These are phyloP conservation scores for Gloeophyllum trabeum DNA, from an alignment of 768 basidiomycete genomes.

Conservation along the genomic window DNA sequence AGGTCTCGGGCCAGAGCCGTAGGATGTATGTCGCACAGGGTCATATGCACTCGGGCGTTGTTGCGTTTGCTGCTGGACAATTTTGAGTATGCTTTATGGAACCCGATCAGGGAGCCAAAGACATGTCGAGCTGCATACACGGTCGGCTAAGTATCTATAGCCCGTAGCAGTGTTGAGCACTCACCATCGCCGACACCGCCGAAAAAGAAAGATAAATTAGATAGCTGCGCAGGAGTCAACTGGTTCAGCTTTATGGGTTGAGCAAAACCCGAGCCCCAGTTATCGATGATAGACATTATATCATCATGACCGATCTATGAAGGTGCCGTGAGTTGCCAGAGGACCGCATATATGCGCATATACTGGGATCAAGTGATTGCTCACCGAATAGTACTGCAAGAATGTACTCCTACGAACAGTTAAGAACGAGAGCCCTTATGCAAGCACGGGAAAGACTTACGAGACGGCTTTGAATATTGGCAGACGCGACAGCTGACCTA, in stretches of 20 bases:
- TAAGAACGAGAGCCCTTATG: not conserved
- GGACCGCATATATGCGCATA: not conserved
- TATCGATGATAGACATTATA: conserved; percentile 16
- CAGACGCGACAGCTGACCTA: not conserved
- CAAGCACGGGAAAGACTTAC: conserved; percentile 3
- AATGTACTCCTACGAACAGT: not conserved
- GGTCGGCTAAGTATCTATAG: too few species aligned
- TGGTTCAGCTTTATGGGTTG: conserved; percentile 12
- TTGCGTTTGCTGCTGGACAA: conserved; percentile 8
- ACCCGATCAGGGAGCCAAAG: conserved; percentile 15
- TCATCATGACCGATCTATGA: conserved; percentile 14
- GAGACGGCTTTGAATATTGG: conserved; percentile 4
- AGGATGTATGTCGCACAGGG: conserved; percentile 16
- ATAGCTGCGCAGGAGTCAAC: conserved; percentile 8
- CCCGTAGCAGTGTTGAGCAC: not conserved
- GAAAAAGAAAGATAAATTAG: conserved; percentile 14
- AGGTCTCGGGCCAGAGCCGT: conserved; percentile 15
- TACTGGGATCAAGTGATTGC: not conserved
- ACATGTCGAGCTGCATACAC: conserved; percentile 12
- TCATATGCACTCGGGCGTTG: conserved; percentile 11
- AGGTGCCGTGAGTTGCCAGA: not conserved
- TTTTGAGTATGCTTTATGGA: conserved; percentile 4
- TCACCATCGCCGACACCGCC: conserved; percentile 17
- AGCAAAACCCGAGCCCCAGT: conserved; percentile 13
- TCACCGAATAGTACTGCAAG: conserved; percentile 1